A percentile compares a stretch with the other conserved stretches of the same genome.
These are phyloP conservation scores for Davidsoniella virescens DNA, from an alignment of 2,329 filamentous ascomycete genomes.

Conservation along the genomic window DNA sequence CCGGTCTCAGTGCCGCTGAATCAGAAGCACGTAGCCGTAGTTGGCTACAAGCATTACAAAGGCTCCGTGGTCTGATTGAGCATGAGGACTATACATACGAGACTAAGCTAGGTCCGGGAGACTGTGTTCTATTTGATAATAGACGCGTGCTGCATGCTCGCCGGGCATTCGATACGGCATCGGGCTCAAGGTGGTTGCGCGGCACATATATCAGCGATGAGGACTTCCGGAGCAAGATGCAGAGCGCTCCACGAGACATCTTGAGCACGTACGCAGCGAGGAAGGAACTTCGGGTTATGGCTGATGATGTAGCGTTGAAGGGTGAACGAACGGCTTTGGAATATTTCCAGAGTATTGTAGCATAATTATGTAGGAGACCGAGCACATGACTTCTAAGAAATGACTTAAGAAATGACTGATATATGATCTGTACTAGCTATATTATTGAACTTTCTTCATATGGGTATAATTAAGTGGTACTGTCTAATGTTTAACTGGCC, in stretches of 20 bases:
- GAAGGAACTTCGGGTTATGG: conserved; percentile 8
- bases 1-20: conserved; percentile 6
- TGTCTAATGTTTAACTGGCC: not conserved
- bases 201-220: conserved; percentile 61
- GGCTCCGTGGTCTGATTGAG: conserved; percentile 46
- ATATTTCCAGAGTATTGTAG: conserved; percentile 3
- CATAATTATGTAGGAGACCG: not conserved
- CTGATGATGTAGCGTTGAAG: not conserved
- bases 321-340: conserved; percentile 8
- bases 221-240: conserved; percentile 25
- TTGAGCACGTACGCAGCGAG: conserved; percentile 11
- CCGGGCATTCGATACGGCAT: conserved; percentile 49
- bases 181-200: conserved; percentile 63
- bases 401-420: not conserved
- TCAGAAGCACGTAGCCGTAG: conserved; percentile 15
- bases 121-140: conserved; percentile 92
- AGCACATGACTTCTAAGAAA: not conserved
- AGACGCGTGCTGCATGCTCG: conserved; percentile 71
- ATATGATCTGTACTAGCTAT: not conserved
- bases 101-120: conserved; percentile 59
- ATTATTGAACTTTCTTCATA: not conserved
- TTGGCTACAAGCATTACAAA: conserved; percentile 23
- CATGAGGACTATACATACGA: conserved; percentile 44
- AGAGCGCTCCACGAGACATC: conserved; percentile 8
- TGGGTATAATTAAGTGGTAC: not conserved